Conservation (phyloP, 345 rosid genomes). For the Camelina laxa region DNA sequence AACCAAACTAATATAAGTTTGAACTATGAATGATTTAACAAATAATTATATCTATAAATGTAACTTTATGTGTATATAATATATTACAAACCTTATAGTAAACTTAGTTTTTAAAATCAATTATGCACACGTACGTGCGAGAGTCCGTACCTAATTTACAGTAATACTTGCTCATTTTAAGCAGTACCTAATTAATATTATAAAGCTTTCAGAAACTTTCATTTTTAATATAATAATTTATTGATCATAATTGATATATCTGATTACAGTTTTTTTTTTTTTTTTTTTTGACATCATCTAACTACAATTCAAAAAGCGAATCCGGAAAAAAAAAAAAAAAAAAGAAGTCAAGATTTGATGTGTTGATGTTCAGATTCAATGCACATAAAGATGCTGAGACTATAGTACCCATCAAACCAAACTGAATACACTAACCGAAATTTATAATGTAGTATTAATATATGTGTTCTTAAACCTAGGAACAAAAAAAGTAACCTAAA, state of each 20-base stretch:
- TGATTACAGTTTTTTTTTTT: conserved; percentile 6
- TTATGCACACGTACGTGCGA: no score
- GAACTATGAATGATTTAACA: no score
- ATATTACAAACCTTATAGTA: no score
- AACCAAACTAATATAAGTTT: no score
- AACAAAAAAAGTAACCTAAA: background rate
- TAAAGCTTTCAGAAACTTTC: background rate
- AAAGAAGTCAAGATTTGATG: conserved; percentile 21
- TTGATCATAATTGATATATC: background rate
- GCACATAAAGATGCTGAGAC: conserved; percentile 20
- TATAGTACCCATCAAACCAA: conserved; percentile 2
- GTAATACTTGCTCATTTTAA: background rate
- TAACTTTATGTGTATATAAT: no score
- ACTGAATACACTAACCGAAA: background rate
- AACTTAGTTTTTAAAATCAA: no score
- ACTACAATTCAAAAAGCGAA: conserved; percentile 23
- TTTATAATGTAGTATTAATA: background rate
- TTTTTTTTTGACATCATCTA: background rate
- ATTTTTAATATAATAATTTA: background rate
- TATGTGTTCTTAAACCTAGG: conserved; percentile 9
- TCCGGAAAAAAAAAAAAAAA: conserved; percentile 8
- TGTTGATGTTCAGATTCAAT: conserved; percentile 31
- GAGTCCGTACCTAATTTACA: no score
- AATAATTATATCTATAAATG: no score
- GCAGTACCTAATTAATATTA: background rate